Percentiles rank a stretch among this genome's conserved stretches.
These are phyloP conservation scores for Kokia cookei DNA, from an alignment of 441 rosid genomes.

Conservation along the genomic window DNA sequence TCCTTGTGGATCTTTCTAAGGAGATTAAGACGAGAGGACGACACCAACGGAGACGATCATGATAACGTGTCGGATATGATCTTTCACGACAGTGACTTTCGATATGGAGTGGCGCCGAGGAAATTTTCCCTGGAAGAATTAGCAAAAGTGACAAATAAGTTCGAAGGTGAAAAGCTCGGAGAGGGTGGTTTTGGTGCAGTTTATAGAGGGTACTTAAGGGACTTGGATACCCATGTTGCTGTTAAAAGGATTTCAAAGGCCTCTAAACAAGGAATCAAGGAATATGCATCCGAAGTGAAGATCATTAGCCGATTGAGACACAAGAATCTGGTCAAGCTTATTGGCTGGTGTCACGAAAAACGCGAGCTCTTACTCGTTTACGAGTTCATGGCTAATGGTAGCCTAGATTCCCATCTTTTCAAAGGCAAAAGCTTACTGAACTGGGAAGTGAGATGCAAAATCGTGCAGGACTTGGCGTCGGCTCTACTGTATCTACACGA, in stretches of 20 bases:
- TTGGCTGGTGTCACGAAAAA: constrained; percentile 35
- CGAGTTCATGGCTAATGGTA: constrained; percentile 32
- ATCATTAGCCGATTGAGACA: constrained; percentile 35
- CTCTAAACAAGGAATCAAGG: constrained; percentile 9
- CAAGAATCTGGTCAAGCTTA: constrained; percentile 26
- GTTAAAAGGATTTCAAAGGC: constrained; percentile 24
- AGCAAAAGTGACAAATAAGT: constrained; percentile 23
- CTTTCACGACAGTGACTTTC: constrained; percentile 5
- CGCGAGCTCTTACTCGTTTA: constrained; percentile 14
- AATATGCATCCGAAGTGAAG: constrained; percentile 17
- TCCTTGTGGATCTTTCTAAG: too few relatives aligned
- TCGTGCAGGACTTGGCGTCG: constrained; percentile 21
- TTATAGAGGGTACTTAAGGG: constrained; percentile 21
- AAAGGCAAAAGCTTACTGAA: constrained; percentile 6
- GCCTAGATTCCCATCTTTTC: constrained; percentile 35
- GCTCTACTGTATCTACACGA: constrained; percentile 9
- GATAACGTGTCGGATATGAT: not conserved
- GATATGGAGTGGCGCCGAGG: constrained; percentile 22
- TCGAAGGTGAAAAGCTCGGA: constrained; percentile 22
- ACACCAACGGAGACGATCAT: not conserved
- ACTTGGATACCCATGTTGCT: not conserved
- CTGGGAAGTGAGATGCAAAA: constrained; percentile 24
- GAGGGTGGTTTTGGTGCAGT: constrained; percentile 31
- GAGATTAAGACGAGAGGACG: not conserved
- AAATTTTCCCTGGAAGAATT: constrained; percentile 24